Evolutionary conservation across 164 flowering plant genomes (phyloP), one percentile per base, ranked within the genome.

Genomic region (Chloranthus sessilifolius): DNA sequence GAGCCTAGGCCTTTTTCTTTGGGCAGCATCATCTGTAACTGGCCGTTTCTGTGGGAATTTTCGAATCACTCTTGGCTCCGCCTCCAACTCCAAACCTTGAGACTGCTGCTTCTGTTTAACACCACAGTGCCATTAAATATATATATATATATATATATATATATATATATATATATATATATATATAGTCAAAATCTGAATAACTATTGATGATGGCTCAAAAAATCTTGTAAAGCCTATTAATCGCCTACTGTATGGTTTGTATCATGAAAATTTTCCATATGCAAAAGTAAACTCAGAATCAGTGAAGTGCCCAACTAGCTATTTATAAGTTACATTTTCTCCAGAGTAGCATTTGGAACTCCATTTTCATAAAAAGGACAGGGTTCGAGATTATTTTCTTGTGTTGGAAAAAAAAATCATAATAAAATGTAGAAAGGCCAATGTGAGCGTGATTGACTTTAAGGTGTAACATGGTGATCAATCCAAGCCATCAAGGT

Each of bases 1-100:
- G 39, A 88, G 78, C 23, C 50, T 28, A 33, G 72, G 60, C 30
- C 20, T 17, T 63, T 74, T 79, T 43, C 47, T 56, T 44, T 72
- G 40, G 28, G 34, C 44, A 23, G 63, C 54, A 38, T 42, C 40
- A 21, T 73, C 73, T 36, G 48, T 66, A 38, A 85, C 66, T 16
- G 94, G 82, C 51, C 65, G 63, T 46, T 56, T 85, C 61, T 85
- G 96, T 2, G 63, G 74, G 58, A 82, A 82, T 17, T 69, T 75
- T 8, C 88, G 87, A 44, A 78, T 47, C 17, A 75, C 70, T 55
- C 74, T 79, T 10, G 51, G 50, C 39, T 34, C 60, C 51, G 48
- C 68, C 36, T 51, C 47, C 30, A 37, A 47, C 33, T 61, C 68
- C 2, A 74, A 40, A 12, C 58, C 55, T 38, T 70, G 74, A 35